Evolutionary conservation across 163 green algal genomes (phyloP).

Genomic region (Scenedesmus sp.): DNA sequence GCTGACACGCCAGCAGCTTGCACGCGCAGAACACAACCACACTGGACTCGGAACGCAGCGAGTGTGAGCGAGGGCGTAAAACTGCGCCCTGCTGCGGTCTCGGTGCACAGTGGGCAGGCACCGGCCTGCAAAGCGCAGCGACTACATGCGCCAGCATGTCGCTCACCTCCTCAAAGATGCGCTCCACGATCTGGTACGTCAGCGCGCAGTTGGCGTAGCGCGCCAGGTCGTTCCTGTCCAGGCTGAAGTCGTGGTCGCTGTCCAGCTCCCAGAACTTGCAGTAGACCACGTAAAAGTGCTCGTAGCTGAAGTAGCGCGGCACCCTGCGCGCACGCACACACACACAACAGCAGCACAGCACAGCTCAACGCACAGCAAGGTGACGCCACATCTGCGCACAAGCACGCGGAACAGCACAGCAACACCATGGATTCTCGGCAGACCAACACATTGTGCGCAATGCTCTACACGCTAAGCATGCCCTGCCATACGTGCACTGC

Average conservation of each 20-base stretch:
- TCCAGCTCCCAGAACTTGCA: constrained; percentile 99
- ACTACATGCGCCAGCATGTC: not conserved
- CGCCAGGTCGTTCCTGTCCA: constrained; percentile 94
- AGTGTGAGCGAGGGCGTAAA: no score
- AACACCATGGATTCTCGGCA: no score
- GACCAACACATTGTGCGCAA: no score
- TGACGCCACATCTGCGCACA: constrained; percentile 73
- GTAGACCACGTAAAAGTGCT: constrained; percentile 99
- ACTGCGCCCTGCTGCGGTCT: no score
- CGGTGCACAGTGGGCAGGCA: no score
- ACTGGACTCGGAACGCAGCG: no score
- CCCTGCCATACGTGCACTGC: no score
- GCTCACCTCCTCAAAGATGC: constrained; percentile 93
- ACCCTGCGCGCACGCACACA: not conserved
- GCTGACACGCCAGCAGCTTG: no score
- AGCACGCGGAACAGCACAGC: no score
- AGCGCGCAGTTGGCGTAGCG: constrained; percentile 96
- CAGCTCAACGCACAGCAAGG: not conserved
- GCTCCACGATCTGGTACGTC: constrained; percentile 96
- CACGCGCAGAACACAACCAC: no score
- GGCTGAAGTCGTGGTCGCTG: constrained; percentile 97
- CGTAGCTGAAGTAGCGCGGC: constrained; percentile 81
- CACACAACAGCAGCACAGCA: not conserved
- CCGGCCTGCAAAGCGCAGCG: no score
- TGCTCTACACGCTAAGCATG: no score